phyloP scores from a whole-genome alignment of 176 grass and related monocot genomes.

The Alopecurus myosuroides region DNA sequence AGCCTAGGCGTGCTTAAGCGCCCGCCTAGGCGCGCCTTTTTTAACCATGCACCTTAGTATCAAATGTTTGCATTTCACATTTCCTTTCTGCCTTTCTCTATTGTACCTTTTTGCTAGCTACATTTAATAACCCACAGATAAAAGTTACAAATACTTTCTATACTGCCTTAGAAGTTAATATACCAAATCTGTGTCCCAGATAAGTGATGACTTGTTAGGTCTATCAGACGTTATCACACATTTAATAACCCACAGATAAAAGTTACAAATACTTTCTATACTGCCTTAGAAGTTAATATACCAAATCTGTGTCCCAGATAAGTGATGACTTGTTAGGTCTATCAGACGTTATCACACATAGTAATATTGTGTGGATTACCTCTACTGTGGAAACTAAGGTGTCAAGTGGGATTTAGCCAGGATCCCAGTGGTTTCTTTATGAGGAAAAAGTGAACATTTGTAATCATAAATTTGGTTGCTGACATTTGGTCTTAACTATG shows the following conservation, averaged over 20 bases:
- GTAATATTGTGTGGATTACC: no score
- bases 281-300: not conserved
- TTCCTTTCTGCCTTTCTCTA: not conserved
- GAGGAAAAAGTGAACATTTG: not conserved
- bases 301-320: not conserved
- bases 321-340: not conserved
- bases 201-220: not conserved
- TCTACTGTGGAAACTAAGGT: no score
- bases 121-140: not conserved
- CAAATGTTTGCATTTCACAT: not conserved
- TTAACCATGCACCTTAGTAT: no score
- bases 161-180: not conserved
- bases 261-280: not conserved
- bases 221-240: not conserved
- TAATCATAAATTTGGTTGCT: slow-evolving; percentile 4
- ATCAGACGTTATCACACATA: not conserved
- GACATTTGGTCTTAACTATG: slow-evolving; percentile 6
- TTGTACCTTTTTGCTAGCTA: not conserved
- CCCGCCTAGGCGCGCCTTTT: no score
- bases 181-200: not conserved
- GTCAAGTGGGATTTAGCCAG: no score
- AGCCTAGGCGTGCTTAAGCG: no score
- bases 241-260: not conserved
- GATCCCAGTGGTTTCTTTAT: not conserved
- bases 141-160: not conserved